Evolutionary conservation across 2,329 filamentous ascomycete genomes (phyloP).

Genomic region (Paecilomyces sp.): DNA sequence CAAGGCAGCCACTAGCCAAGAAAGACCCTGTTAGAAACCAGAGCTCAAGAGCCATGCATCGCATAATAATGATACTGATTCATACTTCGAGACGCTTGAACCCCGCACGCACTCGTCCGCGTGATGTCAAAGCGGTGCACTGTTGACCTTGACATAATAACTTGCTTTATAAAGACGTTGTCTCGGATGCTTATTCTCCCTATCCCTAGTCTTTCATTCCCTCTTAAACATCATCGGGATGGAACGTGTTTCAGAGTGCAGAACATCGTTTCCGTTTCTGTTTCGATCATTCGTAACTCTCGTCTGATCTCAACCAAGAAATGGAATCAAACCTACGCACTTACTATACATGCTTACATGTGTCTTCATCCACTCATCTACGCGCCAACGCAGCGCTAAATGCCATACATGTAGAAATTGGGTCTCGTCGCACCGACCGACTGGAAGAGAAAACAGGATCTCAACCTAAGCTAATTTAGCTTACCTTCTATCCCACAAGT

Average conservation of each 20-base stretch:
- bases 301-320: too few species aligned
- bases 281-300: too few species aligned
- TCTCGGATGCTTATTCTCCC: not conserved
- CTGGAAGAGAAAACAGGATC: not conserved
- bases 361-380: not conserved
- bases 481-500: too few species aligned
- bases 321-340: too few species aligned
- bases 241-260: too few species aligned
- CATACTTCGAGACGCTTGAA: not conserved
- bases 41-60: not conserved
- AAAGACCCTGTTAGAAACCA: not conserved
- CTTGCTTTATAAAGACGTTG: not conserved
- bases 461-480: not conserved
- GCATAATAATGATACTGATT: not conserved
- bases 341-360: too few species aligned
- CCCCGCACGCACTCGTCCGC: not conserved
- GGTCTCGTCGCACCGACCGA: not conserved
- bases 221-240: not conserved
- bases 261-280: too few species aligned
- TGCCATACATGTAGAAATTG: not conserved
- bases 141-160: not conserved
- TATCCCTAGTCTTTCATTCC: not conserved
- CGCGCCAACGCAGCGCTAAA: not conserved
- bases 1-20: not conserved
- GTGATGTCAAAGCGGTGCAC: not conserved